Conservation (phyloP, 2,329 filamentous ascomycete species). For the Berkeleyomyces basicola region DNA sequence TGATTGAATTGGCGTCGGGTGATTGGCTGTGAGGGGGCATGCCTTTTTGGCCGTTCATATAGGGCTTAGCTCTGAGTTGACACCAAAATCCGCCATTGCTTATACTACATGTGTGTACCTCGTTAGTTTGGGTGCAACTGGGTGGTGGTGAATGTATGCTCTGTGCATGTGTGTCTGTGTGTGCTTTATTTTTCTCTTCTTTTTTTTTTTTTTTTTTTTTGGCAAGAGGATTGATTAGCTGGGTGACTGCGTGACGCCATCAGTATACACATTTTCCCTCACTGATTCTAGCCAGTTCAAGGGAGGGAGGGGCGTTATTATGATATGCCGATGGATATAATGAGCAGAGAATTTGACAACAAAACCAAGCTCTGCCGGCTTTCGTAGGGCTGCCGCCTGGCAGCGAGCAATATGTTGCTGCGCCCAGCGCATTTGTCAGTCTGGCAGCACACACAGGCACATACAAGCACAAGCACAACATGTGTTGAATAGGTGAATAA, state of each 20-base stretch:
- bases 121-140: no score
- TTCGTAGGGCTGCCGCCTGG: neutral
- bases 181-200: neutral
- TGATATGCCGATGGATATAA: neutral
- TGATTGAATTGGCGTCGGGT: neutral
- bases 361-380: no score
- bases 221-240: no score
- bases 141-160: neutral
- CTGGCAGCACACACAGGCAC: neutral
- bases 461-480: no score
- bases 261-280: neutral
- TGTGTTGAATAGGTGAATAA: no score
- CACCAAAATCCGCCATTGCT: neutral
- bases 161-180: neutral
- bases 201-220: neutral
- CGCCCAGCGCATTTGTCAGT: neutral
- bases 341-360: no score
- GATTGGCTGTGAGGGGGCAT: neutral
- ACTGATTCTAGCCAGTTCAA: neutral
- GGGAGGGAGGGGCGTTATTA: neutral
- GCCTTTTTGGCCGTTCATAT: neutral
- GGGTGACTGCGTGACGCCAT: neutral
- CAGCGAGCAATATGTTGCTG: neutral
- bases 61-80: conserved; percentile 1
- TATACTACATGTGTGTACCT: no score